Evolutionary conservation across 2,329 filamentous ascomycete species (phyloP).

Genomic region (Alternaria viburni): DNA sequence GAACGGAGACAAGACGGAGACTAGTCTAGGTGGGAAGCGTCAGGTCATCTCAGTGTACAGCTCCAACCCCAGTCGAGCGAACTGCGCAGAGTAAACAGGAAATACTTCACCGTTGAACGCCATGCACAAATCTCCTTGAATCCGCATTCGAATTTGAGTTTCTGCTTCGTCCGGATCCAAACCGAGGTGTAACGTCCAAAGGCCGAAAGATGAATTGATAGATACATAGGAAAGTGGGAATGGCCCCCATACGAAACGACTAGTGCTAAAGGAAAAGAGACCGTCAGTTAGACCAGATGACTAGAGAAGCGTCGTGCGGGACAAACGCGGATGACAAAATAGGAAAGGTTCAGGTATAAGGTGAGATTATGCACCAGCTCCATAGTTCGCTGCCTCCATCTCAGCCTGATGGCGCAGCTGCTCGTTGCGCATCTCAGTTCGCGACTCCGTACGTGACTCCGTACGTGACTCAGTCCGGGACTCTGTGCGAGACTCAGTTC

Average conservation of each 20-base stretch:
- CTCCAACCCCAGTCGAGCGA: constrained; percentile 39
- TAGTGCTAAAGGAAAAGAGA: constrained; percentile 37
- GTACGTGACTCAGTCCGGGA: constrained; percentile 27
- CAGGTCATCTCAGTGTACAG: constrained; percentile 35
- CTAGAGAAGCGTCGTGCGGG: constrained; percentile 15
- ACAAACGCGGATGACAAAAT: constrained; percentile 2
- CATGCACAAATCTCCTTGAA: constrained; percentile 25
- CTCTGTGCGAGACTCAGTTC: constrained; percentile 27
- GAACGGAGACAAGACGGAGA: constrained; percentile 4
- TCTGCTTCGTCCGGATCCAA: constrained; percentile 34
- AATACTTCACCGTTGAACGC: constrained; percentile 32
- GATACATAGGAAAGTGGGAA: constrained; percentile 42
- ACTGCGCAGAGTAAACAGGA: constrained; percentile 21
- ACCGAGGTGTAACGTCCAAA: constrained; percentile 33
- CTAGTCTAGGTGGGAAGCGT: constrained; percentile 15
- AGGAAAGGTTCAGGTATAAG: constrained; percentile 16
- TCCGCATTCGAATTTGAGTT: constrained; percentile 18
- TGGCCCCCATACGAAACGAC: constrained; percentile 16
- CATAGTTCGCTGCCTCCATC: constrained; percentile 33
- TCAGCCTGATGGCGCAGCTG: constrained; percentile 32
- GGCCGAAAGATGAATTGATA: constrained; percentile 34
- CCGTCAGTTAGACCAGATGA: constrained; percentile 42
- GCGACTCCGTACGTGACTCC: constrained; percentile 29
- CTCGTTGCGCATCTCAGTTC: constrained; percentile 33
- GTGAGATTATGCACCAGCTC: constrained; percentile 34